Percentiles rank a stretch among this genome's conserved stretches.
Evolutionary conservation across 768 basidiomycete species (phyloP).

Genomic region (Sarcodon sp.): DNA sequence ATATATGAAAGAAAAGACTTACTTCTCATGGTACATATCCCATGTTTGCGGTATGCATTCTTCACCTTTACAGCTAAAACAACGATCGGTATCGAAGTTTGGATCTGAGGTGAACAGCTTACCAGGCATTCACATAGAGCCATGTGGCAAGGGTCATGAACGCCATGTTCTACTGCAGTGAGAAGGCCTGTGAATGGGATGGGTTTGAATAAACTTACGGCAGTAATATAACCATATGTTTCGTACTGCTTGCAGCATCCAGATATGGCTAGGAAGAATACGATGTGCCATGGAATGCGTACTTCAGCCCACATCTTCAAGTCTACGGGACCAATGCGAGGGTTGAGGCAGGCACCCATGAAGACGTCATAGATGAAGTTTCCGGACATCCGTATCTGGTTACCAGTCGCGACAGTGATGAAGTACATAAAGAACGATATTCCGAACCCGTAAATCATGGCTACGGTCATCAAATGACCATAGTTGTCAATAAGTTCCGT

Average conservation of each 20-base stretch:
- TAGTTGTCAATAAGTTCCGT: constrained; percentile 95
- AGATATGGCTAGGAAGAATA: constrained; percentile 86
- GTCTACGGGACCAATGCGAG: constrained; percentile 82
- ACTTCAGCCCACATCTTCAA: constrained; percentile 99
- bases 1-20: constrained; percentile 9
- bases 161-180: constrained; percentile 65
- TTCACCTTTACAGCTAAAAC: constrained; percentile 71
- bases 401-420: constrained; percentile 61
- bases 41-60: constrained; percentile 95
- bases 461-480: constrained; percentile 90
- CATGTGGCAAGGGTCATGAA: constrained; percentile 95
- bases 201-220: constrained; percentile 34
- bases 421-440: constrained; percentile 77
- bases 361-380: constrained; percentile 91
- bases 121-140: constrained; percentile 96
- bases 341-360: constrained; percentile 94
- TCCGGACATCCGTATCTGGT: constrained; percentile 88
- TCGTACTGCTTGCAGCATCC: constrained; percentile 96
- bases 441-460: constrained; percentile 82
- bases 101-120: constrained; percentile 7
- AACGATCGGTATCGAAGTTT: constrained; percentile 1
- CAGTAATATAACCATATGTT: constrained; percentile 80
- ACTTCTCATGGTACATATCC: constrained; percentile 99
- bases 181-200: neutral
- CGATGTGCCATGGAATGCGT: constrained; percentile 92